phyloP scores from a whole-genome alignment of 2,329 filamentous ascomycete species.

The Xylaria sp. region DNA sequence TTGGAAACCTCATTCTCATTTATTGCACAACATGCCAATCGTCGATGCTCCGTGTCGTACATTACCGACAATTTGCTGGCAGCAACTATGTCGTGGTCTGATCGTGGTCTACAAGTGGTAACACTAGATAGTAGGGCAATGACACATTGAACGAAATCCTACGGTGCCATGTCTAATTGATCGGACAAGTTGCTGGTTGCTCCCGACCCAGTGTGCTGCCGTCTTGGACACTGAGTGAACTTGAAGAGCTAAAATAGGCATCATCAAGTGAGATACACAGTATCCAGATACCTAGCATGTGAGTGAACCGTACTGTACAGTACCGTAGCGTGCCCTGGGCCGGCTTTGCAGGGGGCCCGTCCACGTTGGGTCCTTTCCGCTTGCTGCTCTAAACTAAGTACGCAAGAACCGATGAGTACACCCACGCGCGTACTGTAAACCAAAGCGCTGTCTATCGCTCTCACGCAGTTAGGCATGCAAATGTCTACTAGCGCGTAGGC shows the following conservation, averaged over 20 bases:
- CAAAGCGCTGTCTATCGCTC: background rate
- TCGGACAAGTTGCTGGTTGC: no score
- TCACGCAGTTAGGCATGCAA: background rate
- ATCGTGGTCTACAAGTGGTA: conserved; percentile 8
- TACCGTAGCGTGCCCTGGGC: background rate
- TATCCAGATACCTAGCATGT: background rate
- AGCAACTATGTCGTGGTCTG: conserved; percentile 9
- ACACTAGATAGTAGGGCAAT: conserved; percentile 11
- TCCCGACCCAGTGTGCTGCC: background rate
- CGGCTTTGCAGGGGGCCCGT: background rate
- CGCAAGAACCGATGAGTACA: background rate
- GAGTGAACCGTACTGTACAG: background rate
- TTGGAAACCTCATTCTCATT: conserved; percentile 13
- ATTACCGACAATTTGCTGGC: conserved; percentile 28
- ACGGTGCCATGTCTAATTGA: conserved; percentile 1
- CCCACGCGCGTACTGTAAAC: background rate
- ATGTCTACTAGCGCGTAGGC: background rate
- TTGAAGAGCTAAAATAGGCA: conserved; percentile 6
- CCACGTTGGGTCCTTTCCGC: background rate
- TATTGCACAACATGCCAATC: conserved; percentile 27
- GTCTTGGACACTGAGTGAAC: background rate
- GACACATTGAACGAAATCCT: conserved; percentile 22
- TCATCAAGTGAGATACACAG: background rate
- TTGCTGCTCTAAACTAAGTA: conserved; percentile 12
- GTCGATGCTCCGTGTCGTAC: conserved; percentile 14